Percentiles rank a stretch among this genome's conserved stretches.
phyloP scores from a whole-genome alignment of 441 rosid species.

The Jatropha podagrica region DNA sequence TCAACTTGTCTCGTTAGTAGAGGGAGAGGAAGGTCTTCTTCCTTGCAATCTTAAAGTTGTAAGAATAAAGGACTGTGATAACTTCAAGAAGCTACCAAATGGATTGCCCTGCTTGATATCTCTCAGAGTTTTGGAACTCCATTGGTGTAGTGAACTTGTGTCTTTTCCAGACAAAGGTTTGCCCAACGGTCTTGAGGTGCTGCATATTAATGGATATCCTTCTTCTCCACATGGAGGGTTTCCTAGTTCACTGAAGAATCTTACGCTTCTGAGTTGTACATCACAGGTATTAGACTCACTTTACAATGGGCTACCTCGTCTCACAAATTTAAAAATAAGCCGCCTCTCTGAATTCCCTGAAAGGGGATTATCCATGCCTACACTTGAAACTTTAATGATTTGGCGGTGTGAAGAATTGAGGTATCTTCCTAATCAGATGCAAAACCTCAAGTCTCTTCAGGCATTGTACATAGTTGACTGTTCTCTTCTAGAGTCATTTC shows the following conservation, averaged over 20 bases:
- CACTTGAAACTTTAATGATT: constrained; percentile 12
- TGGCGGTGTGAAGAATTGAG: constrained; percentile 17
- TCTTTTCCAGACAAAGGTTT: constrained; percentile 1
- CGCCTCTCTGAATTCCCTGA: not conserved
- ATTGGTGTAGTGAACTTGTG: not conserved
- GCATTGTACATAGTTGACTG: not conserved
- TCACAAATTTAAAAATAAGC: not conserved
- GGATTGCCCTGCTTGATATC: not conserved
- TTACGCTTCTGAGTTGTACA: not conserved
- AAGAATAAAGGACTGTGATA: not conserved
- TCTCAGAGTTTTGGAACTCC: not conserved
- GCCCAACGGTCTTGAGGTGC: not conserved
- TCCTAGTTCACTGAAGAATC: not conserved
- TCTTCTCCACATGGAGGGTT: not conserved
- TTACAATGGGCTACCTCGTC: not conserved
- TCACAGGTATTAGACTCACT: not conserved
- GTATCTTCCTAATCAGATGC: constrained; percentile 30
- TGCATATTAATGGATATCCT: not conserved
- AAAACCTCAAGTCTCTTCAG: not conserved
- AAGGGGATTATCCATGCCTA: not conserved
- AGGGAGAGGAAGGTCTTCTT: not conserved
- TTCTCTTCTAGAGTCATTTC: not conserved
- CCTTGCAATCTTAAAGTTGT: not conserved
- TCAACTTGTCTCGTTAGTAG: not conserved
- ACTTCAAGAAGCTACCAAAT: not conserved